A percentile compares a stretch with the other conserved stretches of the same genome.
Evolutionary conservation across 306 rosid genomes (phyloP).

Genomic region (Spatholobus suberectus): DNA sequence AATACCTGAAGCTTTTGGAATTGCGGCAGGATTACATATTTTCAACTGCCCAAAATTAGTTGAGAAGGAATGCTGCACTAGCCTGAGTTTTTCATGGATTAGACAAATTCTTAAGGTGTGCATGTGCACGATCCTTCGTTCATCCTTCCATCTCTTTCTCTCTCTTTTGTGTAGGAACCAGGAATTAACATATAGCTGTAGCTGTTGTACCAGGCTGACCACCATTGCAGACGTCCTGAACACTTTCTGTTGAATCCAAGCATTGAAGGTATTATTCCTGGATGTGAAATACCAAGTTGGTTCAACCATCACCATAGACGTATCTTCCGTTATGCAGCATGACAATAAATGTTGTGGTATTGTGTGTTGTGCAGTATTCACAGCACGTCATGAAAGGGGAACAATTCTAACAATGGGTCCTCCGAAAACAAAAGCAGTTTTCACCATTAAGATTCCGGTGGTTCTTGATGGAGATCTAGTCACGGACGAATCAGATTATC

Average conservation of each 20-base stretch:
- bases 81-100: too few relatives aligned
- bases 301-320: background rate
- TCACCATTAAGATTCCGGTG: too few relatives aligned
- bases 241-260: rapidly evolving
- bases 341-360: background rate
- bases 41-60: background rate
- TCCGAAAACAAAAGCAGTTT: too few relatives aligned
- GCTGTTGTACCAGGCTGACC: background rate
- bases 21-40: background rate
- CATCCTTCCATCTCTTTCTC: too few relatives aligned
- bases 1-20: too few relatives aligned
- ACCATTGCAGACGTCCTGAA: background rate
- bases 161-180: background rate
- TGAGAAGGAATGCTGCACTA: background rate
- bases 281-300: background rate
- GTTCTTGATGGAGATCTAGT: background rate
- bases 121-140: too few relatives aligned
- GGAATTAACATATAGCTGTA: background rate
- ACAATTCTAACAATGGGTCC: too few relatives aligned
- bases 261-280: background rate
- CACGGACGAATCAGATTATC: background rate
- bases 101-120: too few relatives aligned
- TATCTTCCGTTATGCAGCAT: background rate
- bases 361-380: background rate
- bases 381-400: too few relatives aligned